Evolutionary conservation across 176 grass and related monocot species (phyloP), one percentile per base, ranked within the genome.

Genomic region (Zoysia japonica): DNA sequence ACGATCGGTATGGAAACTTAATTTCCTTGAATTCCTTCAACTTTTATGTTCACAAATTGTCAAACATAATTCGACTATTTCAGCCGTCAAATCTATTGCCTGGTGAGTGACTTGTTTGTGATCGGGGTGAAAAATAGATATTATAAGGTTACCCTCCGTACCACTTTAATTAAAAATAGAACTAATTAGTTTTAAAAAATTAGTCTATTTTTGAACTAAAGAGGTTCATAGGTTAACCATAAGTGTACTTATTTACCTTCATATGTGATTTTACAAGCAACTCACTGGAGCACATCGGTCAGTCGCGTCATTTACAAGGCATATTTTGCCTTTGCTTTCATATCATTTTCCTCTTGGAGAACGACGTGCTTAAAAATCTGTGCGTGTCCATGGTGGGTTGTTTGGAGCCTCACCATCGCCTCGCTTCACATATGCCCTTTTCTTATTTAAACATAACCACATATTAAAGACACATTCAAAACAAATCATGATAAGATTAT

Each of bases 371-470:
- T 70, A 63, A 70, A 75, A 76, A 76, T 76, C 71, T 76, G 45
- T 12, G 6, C 54, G 64, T 76, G 71, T 81, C 65, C 16, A 76
- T 47, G 12, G 55, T 81, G 71, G 78, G 78, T 86, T 69, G 78
- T 78, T 76, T 76, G 47, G 65, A 28, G 38, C n/a, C n/a, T 86
- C 64, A 76, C 85, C 44, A 54, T 86, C 78, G 52, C 9, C 46
- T 53, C 54, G 50, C 53, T 81, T 75, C 68, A 35, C 5, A n/a
- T 36, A 50, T 59, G 42, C 44, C 42, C 65, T 85, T 82, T 71
- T 50, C 51, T 61, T 78, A 57, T 61, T 57, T 73, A 71, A 83
- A 37, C 73, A 37, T 83, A 61, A 64, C 69, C 68, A 69, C 67
- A 37, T 48, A 28, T 28, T 28, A 65, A 77, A 63, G 64, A 73